Conservation (phyloP, 257 asterid species). For the Solanum pinnatisectum region DNA sequence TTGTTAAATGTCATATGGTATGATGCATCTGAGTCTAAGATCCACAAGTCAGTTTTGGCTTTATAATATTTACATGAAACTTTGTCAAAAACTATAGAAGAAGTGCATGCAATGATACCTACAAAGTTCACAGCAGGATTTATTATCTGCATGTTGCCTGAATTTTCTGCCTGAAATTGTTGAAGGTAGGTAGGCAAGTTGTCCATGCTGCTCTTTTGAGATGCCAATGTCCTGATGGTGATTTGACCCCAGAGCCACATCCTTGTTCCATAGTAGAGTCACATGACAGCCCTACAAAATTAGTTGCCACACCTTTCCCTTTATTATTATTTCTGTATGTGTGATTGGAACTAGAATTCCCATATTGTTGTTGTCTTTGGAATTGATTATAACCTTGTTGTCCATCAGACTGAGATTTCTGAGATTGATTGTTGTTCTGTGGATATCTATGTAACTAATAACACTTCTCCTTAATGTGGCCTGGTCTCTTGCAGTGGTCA, state of each 20-base stretch:
- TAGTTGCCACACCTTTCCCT: not conserved
- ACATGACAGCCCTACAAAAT: not conserved
- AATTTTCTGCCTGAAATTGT: not conserved
- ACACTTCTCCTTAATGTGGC: not conserved
- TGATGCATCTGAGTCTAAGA: not conserved
- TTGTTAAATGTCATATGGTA: not conserved
- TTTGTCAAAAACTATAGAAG: too few species aligned
- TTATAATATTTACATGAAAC: not conserved
- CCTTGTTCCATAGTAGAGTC: not conserved
- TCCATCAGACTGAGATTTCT: not conserved
- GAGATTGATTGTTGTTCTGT: too few species aligned
- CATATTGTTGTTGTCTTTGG: not conserved
- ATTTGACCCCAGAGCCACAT: not conserved
- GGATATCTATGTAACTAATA: not conserved
- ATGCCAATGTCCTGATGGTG: not conserved
- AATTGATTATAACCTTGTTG: not conserved
- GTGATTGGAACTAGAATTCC: not conserved
- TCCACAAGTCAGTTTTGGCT: not conserved
- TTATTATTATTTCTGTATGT: not conserved
- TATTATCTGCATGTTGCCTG: not conserved
- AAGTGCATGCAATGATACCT: not conserved
- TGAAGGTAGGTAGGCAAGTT: not conserved
- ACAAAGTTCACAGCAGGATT: not conserved
- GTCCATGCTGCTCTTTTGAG: not conserved
- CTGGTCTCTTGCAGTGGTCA: not conserved